Evolutionary conservation across 2,329 filamentous ascomycete species (phyloP), one percentile per base, ranked within the genome.

Genomic region (Arthrocladium fulminans): DNA sequence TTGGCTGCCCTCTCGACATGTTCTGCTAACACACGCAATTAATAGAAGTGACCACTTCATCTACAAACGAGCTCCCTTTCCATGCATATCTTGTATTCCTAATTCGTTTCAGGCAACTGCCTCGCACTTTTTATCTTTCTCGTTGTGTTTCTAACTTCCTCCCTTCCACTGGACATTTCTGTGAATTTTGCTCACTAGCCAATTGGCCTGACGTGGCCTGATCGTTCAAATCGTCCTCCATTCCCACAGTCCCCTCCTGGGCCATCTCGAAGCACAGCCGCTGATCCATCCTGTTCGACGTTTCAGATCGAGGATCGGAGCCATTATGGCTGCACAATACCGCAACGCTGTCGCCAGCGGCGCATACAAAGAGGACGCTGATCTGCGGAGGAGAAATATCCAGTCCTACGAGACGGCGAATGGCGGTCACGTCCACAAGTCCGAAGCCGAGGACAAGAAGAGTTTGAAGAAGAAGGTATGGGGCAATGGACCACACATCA

Each of bases 341-440:
- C 13, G 39, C 34, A 29, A 10, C 23, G 44, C 34, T 17, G 34
- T 29, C n/a, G 27, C 55, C 32, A 57, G 49, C 39, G 54, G 55
- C 34, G 56, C 55, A n/a, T 66, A 64, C 22, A 58, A 60, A 29
- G 60, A 66, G 41, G 58, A 63, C 20, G 66, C 50, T 52, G 57
- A 71, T 51, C 48, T 69, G 30, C 64, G 69, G 42, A 66, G 67
- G 51, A 63, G 69, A 60, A 70, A 70, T 61, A 63, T 70, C 24
- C 56, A 63, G 37, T 59, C 56, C 41, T 51, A 62, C 24, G 61
- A 64, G 37, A 63, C 57, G 37, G 41, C 55, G 30, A 62, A 61
- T 51, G 51, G 53, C 24, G 45, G 52, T 38, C 46, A 56, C 19
- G 51, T 54, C 15, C 53, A 51, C 40, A 51, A 55, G 22, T 51